Evolutionary conservation across 2,329 filamentous ascomycete genomes (phyloP).

Genomic region (Claviceps pusilla): DNA sequence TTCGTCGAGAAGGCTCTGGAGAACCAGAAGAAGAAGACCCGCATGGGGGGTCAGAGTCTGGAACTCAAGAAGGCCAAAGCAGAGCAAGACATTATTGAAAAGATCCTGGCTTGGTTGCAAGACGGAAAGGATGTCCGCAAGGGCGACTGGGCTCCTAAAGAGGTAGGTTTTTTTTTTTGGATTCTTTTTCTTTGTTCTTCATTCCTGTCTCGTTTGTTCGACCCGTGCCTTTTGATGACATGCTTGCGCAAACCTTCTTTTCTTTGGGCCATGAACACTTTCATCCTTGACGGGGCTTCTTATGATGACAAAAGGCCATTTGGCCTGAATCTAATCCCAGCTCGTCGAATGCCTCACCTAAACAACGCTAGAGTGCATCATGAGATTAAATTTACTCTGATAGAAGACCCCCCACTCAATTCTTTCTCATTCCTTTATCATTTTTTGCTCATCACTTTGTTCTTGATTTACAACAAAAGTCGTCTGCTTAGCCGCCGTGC

Average conservation of each 20-base stretch:
- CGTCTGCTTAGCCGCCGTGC: conserved; percentile 1
- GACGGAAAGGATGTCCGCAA: conserved; percentile 89
- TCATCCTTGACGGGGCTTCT: conserved; percentile 18
- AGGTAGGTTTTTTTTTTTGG: conserved; percentile 49
- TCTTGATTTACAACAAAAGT: conserved; percentile 6
- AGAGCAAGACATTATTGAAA: conserved; percentile 85
- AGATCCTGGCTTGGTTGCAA: conserved; percentile 69
- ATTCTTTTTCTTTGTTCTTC: conserved; percentile 3
- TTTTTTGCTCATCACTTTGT: conserved; percentile 1
- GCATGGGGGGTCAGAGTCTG: conserved; percentile 82
- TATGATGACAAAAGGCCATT: conserved; percentile 97
- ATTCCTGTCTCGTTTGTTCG: too few species aligned
- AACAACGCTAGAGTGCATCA: conserved; percentile 59
- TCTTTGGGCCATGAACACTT: neutral
- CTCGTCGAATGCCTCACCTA: conserved; percentile 86
- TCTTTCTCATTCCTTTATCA: too few species aligned
- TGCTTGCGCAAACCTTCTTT: too few species aligned
- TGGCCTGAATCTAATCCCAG: conserved; percentile 95
- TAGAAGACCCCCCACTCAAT: conserved; percentile 11
- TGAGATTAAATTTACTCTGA: conserved; percentile 83
- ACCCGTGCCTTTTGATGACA: too few species aligned
- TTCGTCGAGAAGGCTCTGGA: conserved; percentile 94
- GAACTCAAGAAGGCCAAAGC: conserved; percentile 97
- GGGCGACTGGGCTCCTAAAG: conserved; percentile 77
- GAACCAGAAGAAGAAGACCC: conserved; percentile 82